Evolutionary conservation across 176 grass and related monocot species (phyloP).

Genomic region (Miscanthus lutarioriparius): DNA sequence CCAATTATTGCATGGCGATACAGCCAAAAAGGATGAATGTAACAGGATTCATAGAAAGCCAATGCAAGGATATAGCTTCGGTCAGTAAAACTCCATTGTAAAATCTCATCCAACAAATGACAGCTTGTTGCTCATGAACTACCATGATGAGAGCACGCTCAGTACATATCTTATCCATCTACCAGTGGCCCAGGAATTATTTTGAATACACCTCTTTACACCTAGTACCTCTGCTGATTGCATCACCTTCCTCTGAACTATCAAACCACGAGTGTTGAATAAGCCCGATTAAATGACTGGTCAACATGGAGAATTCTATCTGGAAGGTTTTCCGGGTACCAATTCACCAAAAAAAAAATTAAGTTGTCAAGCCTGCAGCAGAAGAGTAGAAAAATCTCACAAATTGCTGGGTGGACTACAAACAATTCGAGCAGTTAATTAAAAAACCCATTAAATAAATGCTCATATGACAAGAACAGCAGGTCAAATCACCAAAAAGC

Average conservation of each 20-base stretch:
- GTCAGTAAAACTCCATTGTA: conserved; percentile 34
- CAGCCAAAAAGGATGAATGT: conserved; percentile 30
- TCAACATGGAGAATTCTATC: conserved; percentile 23
- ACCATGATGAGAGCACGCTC: conserved; percentile 25
- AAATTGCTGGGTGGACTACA: not conserved
- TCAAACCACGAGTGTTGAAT: conserved; percentile 24
- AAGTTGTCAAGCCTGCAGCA: conserved; percentile 5
- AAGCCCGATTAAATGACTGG: conserved; percentile 23
- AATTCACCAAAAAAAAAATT: conserved; percentile 14
- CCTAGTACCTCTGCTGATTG: conserved; percentile 17
- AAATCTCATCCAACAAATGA: conserved; percentile 45
- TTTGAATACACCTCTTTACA: conserved; percentile 21
- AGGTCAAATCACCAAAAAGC: conserved; percentile 27
- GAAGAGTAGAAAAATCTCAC: not conserved
- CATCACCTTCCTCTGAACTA: conserved; percentile 31
- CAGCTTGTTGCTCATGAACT: conserved; percentile 31
- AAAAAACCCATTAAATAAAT: conserved; percentile 19
- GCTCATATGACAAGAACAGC: not conserved
- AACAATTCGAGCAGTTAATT: not conserved
- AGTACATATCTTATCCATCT: conserved; percentile 40
- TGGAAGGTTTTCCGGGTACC: not conserved
- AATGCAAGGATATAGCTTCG: conserved; percentile 40
- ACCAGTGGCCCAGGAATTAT: conserved; percentile 33
- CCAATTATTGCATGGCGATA: conserved; percentile 19
- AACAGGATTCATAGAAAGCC: conserved; percentile 10